These are phyloP conservation scores for Cladophialophora psammophila DNA, from an alignment of 2,329 filamentous ascomycete species.

Conservation along the genomic window DNA sequence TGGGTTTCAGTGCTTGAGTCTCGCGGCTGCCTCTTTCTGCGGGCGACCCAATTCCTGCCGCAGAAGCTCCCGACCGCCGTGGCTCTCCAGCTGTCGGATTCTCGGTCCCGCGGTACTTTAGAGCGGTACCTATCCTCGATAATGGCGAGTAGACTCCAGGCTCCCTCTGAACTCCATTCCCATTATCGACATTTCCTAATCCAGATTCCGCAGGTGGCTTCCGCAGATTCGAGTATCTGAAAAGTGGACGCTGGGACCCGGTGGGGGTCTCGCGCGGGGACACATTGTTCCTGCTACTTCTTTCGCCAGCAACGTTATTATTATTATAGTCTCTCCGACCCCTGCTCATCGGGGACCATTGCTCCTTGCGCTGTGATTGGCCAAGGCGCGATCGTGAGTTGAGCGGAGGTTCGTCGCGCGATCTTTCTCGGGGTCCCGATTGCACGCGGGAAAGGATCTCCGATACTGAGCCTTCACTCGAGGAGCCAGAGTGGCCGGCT, in stretches of 20 bases:
- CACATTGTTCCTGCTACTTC: conserved; percentile 3
- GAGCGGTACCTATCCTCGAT: neutral
- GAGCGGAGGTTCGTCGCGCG: neutral
- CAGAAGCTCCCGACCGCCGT: neutral
- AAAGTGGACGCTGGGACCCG: neutral
- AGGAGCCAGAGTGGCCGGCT: neutral
- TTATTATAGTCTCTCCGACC: neutral
- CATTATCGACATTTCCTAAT: neutral
- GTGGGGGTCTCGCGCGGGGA: neutral
- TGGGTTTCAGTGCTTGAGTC: neutral
- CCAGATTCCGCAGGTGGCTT: neutral
- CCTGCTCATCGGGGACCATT: neutral
- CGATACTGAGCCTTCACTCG: conserved; percentile 50
- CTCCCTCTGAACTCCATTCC: neutral
- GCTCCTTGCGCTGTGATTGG: neutral
- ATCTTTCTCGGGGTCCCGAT: conserved; percentile 45
- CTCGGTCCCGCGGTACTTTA: neutral
- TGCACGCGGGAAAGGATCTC: conserved; percentile 60
- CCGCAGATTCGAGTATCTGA: conserved; percentile 7
- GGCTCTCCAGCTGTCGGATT: neutral
- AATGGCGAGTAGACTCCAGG: neutral
- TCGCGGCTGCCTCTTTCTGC: neutral
- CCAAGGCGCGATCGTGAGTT: neutral
- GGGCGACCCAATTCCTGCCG: neutral
- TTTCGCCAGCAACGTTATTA: neutral